Conservation (phyloP, 1,139 yeast species). For the Arxiozyma heterogenica region DNA sequence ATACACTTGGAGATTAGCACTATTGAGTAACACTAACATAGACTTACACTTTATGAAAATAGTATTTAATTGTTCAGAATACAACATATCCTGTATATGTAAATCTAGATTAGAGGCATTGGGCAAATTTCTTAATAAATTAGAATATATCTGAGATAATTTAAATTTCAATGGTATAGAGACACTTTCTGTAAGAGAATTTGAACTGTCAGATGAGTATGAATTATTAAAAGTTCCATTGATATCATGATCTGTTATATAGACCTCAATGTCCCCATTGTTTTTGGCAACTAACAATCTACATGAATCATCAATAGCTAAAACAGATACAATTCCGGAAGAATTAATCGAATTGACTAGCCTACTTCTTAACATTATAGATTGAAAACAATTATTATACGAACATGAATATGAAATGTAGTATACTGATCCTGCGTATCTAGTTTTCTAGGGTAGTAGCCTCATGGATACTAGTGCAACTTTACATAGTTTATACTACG, state of each 20-base stretch:
- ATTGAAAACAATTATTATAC: background rate
- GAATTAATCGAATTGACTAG: slow-evolving; percentile 13
- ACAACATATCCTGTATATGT: slow-evolving; percentile 15
- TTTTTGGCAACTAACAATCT: slow-evolving; percentile 21
- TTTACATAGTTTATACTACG: no score
- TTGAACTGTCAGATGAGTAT: background rate
- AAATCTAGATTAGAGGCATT: slow-evolving; percentile 7
- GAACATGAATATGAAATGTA: background rate
- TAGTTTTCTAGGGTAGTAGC: background rate
- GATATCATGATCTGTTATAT: slow-evolving; percentile 15
- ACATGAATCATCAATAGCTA: slow-evolving; percentile 20
- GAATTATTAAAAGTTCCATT: background rate
- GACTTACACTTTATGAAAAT: slow-evolving; percentile 24
- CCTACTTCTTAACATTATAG: slow-evolving; percentile 18
- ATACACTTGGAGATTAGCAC: slow-evolving; percentile 25
- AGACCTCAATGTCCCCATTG: slow-evolving; percentile 25
- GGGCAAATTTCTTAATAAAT: slow-evolving; percentile 16
- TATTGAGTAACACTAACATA: slow-evolving; percentile 21
- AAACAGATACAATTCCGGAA: slow-evolving; percentile 16
- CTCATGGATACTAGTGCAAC: background rate
- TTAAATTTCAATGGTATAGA: slow-evolving; percentile 7
- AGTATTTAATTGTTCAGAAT: slow-evolving; percentile 22
- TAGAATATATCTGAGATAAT: slow-evolving; percentile 23
- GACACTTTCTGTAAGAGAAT: background rate
- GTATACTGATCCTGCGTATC: background rate